Conservation (phyloP, 345 rosid genomes). For the Erodium maritimum region DNA sequence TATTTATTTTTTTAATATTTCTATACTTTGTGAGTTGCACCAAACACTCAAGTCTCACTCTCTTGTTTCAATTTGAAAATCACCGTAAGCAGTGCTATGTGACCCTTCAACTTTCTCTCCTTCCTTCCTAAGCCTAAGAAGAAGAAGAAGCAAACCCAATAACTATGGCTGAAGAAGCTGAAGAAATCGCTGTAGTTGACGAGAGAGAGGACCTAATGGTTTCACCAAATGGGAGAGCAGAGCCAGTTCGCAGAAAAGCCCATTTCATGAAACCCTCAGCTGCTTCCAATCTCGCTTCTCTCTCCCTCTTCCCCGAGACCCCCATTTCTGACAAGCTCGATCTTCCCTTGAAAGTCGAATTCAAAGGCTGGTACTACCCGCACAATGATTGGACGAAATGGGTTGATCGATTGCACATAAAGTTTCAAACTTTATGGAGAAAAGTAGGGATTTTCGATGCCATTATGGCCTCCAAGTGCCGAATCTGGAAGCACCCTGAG, state of each 20-base stretch:
- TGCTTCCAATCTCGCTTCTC: constrained; percentile 1
- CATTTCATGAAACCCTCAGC: constrained; percentile 23
- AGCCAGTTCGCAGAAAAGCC: constrained; percentile 14
- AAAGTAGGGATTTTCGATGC: constrained; percentile 38
- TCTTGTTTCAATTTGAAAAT: no score
- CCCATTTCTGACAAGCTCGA: constrained; percentile 3
- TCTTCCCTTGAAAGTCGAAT: constrained; percentile 10
- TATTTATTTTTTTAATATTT: no score
- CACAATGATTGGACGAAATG: constrained; percentile 21
- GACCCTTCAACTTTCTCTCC: no score
- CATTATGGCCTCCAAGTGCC: constrained; percentile 19
- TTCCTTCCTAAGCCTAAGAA: no score
- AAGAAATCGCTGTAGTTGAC: constrained; percentile 10
- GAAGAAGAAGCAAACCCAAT: no score
- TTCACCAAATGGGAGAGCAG: constrained; percentile 5
- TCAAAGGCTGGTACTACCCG: constrained; percentile 19
- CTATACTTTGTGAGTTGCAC: no score
- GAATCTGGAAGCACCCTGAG: constrained; percentile 8
- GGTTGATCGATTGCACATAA: constrained; percentile 24
- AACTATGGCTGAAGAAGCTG: no score
- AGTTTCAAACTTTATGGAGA: constrained; percentile 19
- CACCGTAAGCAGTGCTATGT: no score
- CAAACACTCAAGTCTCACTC: no score
- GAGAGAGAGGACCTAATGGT: constrained; percentile 25
- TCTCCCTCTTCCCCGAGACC: constrained; percentile 10